Evolutionary conservation across 345 rosid species (phyloP), one percentile per base, ranked within the genome.

Genomic region (Eucalyptus pauciflora): DNA sequence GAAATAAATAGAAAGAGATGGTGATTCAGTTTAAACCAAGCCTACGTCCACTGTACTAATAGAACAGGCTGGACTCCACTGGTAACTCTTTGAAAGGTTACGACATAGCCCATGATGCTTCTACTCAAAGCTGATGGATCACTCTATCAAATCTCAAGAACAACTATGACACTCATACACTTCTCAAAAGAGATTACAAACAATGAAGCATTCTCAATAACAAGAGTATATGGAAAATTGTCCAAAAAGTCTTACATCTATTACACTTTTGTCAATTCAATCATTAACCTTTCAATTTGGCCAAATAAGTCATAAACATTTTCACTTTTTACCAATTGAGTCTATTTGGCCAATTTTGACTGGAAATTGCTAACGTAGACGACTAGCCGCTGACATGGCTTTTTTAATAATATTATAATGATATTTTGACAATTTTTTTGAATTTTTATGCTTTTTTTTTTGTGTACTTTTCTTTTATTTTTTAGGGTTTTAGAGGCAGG

Each of bases 351-450:
- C 58, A 52, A 52, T 52, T 52, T 52, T 52, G 58, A 52, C 24
- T 0, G 0, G 0, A 52, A 18, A 52, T 18, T 52, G 0, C 1
- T 52, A 1, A 52, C 2, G 0, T 52, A 52, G 24, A 52, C 0
- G 4, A 10, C 0, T 52, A 0, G 58, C 24, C 0, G 0, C 1
- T 18, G 0, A 52, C 56, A 52, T 52, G 24, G 58, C 25, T 52
- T 52, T 52, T 52, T 3, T 3, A 37, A 37, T 33, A 37, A 37
- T 37, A 37, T 37, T 37, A 3, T 37, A 52, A 52, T 52, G 24
- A 52, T 1, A 18, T 52, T 18, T 52, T 52, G 24, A 18, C 10
- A 18, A 52, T 18, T 52, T 52, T 3, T 52, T 52, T 52, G 1
- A 16, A 3, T 51, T 17, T 0, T 1, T 51, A 17, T 17, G 22